Conservation (phyloP, 208 protist species). For the Naegleria fowleri region DNA sequence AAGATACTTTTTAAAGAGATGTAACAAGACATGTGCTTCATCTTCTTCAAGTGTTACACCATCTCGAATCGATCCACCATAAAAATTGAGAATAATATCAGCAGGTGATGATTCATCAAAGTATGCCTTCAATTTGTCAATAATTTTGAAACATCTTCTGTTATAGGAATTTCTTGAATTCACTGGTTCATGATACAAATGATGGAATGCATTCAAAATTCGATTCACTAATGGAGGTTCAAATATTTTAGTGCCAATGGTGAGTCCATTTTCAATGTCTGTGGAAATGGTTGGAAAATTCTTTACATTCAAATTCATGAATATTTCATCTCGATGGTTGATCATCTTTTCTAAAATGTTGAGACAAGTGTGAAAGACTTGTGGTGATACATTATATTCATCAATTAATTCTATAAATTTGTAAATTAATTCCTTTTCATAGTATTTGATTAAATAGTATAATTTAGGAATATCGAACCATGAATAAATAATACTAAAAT, state of each 20-base stretch:
- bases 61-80: background rate
- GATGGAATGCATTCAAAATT: background rate
- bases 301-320: background rate
- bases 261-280: background rate
- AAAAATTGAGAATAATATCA: conserved; percentile 9
- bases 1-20: background rate
- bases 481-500: background rate
- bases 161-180: background rate
- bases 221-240: background rate
- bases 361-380: background rate
- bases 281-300: background rate
- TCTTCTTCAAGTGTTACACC: no score
- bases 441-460: background rate
- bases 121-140: background rate
- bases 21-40: background rate
- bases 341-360: background rate
- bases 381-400: background rate
- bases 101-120: background rate
- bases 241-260: background rate
- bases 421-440: background rate
- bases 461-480: background rate
- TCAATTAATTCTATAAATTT: background rate
- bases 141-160: background rate
- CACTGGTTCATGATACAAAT: background rate
- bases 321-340: background rate